phyloP scores from a whole-genome alignment of 2,329 filamentous ascomycete species.

The Fusarium bulbicola region DNA sequence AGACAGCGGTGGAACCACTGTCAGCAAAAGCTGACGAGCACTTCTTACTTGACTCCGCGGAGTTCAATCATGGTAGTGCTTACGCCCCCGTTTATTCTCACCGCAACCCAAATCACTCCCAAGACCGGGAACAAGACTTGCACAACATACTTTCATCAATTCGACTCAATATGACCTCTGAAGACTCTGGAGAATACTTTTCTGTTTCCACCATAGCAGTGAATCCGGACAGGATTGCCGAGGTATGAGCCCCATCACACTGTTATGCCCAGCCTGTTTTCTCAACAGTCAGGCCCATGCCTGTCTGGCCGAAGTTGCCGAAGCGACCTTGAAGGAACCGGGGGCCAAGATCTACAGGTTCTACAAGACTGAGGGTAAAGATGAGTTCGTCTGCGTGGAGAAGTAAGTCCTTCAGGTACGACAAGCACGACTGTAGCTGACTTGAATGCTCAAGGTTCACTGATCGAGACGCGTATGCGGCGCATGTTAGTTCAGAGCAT shows the following conservation, averaged over 20 bases:
- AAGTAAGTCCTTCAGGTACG: not conserved
- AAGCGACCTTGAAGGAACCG: not conserved
- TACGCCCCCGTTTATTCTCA: not conserved
- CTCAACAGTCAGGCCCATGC: not conserved
- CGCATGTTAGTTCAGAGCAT: slow-evolving; percentile 6
- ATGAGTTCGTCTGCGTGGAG: slow-evolving; percentile 10
- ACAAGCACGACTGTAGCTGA: not conserved
- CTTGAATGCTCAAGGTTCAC: not conserved
- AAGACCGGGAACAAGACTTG: no score
- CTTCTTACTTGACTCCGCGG: no score
- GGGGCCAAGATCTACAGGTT: slow-evolving; percentile 17
- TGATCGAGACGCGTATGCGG: not conserved
- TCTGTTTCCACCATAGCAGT: slow-evolving; percentile 11
- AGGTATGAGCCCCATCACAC: not conserved
- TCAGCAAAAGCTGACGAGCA: not conserved
- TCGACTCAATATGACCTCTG: not conserved
- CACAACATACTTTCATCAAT: not conserved
- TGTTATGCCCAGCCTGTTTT: not conserved
- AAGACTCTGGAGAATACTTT: not conserved
- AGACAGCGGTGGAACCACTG: not conserved
- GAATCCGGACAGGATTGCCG: not conserved
- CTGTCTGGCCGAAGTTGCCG: slow-evolving; percentile 4
- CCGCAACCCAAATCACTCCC: fast-evolving
- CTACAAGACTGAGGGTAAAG: slow-evolving; percentile 6
- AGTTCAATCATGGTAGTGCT: not conserved